A percentile compares a stretch with the other conserved stretches of the same genome.
Conservation (phyloP, 768 basidiomycete species). For the Serendipita sp. region DNA sequence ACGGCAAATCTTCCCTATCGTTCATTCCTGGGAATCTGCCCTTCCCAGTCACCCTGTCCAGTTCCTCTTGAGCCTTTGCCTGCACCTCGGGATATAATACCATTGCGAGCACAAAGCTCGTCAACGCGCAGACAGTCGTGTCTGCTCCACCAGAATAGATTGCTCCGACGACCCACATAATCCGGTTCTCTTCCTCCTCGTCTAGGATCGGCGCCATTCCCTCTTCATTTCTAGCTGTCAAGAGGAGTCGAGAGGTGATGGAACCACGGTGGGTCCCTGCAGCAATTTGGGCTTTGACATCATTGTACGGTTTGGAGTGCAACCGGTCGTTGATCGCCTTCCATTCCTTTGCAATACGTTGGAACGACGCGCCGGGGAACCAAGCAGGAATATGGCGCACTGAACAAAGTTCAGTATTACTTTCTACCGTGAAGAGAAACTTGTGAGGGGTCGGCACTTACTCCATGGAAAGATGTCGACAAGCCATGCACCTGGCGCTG, state of each 20-base stretch:
- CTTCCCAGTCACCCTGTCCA: constrained; percentile 19
- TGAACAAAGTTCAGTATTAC: not conserved
- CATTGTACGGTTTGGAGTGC: constrained; percentile 1
- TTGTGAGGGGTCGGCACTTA: not conserved
- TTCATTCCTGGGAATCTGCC: constrained; percentile 17
- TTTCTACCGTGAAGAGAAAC: not conserved
- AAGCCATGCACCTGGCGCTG: constrained; percentile 7
- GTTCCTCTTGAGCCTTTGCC: constrained; percentile 17
- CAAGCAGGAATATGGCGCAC: constrained; percentile 12
- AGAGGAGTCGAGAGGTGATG: not conserved
- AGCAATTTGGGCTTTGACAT: not conserved
- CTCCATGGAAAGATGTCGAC: constrained; percentile 12
- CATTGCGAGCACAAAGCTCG: constrained; percentile 10
- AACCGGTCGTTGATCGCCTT: not conserved
- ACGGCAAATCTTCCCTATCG: constrained; percentile 22
- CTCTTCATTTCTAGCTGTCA: not conserved
- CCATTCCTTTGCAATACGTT: constrained; percentile 7
- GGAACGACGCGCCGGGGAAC: constrained; percentile 13
- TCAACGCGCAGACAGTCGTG: constrained; percentile 13
- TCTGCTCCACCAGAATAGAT: constrained; percentile 8
- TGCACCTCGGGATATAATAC: constrained; percentile 14
- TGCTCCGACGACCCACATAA: constrained; percentile 12
- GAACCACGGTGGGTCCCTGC: not conserved
- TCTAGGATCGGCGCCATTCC: not conserved
- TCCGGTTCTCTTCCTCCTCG: constrained; percentile 8